Conservation (phyloP, 139 green algal genomes). For the Tetraselmis chui region DNA sequence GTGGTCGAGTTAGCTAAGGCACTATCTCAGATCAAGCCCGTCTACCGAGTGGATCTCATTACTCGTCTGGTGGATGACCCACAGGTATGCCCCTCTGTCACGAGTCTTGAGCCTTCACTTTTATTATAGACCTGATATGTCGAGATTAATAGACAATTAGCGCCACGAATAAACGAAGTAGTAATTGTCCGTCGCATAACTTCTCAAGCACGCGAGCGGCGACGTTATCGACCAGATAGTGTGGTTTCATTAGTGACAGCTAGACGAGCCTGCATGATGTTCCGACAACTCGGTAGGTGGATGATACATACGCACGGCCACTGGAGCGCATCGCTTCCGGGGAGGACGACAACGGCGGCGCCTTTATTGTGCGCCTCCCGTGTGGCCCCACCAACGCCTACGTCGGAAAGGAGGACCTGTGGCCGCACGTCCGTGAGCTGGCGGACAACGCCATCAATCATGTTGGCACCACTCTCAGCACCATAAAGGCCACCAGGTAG, state of each 20-base stretch:
- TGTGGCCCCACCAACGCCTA: slow-evolving; percentile 66
- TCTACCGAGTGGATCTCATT: slow-evolving; percentile 90
- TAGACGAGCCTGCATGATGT: too few species aligned
- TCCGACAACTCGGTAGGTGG: slow-evolving; percentile 44
- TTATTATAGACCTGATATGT: too few species aligned
- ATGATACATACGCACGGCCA: slow-evolving; percentile 55
- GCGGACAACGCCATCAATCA: slow-evolving; percentile 68
- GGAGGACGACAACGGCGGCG: slow-evolving; percentile 46
- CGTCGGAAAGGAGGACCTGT: slow-evolving; percentile 83
- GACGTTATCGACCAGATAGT: too few species aligned
- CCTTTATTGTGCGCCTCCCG: slow-evolving; percentile 85
- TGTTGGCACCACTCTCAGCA: too few species aligned
- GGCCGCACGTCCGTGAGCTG: slow-evolving; percentile 90
- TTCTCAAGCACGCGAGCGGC: too few species aligned
- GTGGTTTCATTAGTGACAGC: too few species aligned
- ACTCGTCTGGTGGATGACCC: slow-evolving; percentile 74
- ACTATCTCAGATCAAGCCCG: slow-evolving; percentile 72
- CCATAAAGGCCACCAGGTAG: too few species aligned
- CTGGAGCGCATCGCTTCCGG: slow-evolving; percentile 63
- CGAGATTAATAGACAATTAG: too few species aligned
- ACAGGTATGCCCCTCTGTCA: slow-evolving; percentile 11
- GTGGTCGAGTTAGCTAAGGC: slow-evolving; percentile 90
- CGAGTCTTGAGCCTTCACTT: too few species aligned
- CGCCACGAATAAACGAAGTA: too few species aligned
- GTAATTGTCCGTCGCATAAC: too few species aligned